Evolutionary conservation across 73 alveolate species (phyloP).

Genomic region (Paramecium tetraurelia): DNA sequence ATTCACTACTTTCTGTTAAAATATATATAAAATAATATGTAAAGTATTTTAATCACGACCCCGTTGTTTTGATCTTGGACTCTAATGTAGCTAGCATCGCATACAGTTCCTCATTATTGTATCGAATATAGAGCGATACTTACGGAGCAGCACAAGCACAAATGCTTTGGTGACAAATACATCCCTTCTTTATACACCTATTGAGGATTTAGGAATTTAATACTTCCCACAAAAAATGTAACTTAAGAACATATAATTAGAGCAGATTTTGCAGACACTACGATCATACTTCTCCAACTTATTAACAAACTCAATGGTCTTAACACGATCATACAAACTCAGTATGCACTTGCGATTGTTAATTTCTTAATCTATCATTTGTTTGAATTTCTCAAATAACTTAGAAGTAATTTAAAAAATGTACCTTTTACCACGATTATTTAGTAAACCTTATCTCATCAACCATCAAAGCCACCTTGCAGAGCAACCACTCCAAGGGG

Average conservation of each 20-base stretch:
- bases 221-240: slow-evolving; percentile 59
- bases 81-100: neutral
- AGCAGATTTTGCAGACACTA: slow-evolving; percentile 54
- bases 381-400: slow-evolving; percentile 36
- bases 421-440: neutral
- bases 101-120: slow-evolving; percentile 17
- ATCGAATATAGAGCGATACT: slow-evolving; percentile 42
- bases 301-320: slow-evolving; percentile 43
- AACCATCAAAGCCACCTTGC: neutral
- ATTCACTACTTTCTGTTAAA: neutral
- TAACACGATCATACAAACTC: slow-evolving; percentile 24
- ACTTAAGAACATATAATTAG: slow-evolving; percentile 41
- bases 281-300: slow-evolving; percentile 58
- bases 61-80: neutral
- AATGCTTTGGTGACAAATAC: slow-evolving; percentile 47
- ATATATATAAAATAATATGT: neutral
- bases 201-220: neutral
- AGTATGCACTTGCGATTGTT: neutral
- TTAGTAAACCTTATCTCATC: neutral
- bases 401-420: neutral
- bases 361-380: slow-evolving; percentile 16
- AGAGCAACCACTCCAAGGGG: slow-evolving; percentile 29
- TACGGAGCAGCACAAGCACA: slow-evolving; percentile 45
- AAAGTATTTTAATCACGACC: neutral
- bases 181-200: slow-evolving; percentile 57